phyloP scores from a whole-genome alignment of 2,329 filamentous ascomycete genomes.

The Aspergillus sp. region DNA sequence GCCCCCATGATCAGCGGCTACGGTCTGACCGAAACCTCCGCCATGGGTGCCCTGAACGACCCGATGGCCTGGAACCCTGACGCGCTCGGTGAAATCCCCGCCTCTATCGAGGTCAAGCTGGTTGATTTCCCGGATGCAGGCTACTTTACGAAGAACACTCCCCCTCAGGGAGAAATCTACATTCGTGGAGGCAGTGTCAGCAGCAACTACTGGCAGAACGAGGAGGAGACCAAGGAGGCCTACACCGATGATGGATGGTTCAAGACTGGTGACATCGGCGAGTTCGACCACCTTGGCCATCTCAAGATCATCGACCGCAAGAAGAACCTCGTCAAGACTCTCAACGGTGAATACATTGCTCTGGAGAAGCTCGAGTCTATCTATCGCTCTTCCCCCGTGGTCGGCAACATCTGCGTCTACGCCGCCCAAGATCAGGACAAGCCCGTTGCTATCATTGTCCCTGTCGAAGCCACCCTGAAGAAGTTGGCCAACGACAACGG shows the following conservation, averaged over 20 bases:
- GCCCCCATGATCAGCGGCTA: constrained; percentile 95
- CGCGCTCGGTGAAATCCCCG: constrained; percentile 76
- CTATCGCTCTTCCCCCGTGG: constrained; percentile 77
- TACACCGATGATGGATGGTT: constrained; percentile 91
- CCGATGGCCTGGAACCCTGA: constrained; percentile 80
- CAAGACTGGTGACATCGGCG: constrained; percentile 93
- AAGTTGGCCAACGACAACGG: constrained; percentile 59
- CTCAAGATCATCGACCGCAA: constrained; percentile 89
- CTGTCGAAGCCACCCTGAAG: constrained; percentile 58
- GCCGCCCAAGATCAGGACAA: constrained; percentile 73
- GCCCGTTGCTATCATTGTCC: constrained; percentile 78
- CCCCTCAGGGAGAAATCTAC: constrained; percentile 90
- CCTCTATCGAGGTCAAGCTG: constrained; percentile 82
- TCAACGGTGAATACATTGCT: constrained; percentile 94
- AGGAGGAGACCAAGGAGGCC: constrained; percentile 77
- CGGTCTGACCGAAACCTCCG: constrained; percentile 89
- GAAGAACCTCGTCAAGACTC: constrained; percentile 97
- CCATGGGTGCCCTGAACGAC: constrained; percentile 60
- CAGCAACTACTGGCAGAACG: constrained; percentile 78
- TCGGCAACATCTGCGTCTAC: constrained; percentile 85
- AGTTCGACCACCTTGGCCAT: constrained; percentile 79
- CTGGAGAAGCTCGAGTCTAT: constrained; percentile 93
- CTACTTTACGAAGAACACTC: constrained; percentile 72
- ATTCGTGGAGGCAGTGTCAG: constrained; percentile 78
- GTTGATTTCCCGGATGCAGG: constrained; percentile 88